These are phyloP conservation scores for Penicillium sp. DNA, from an alignment of 2,329 filamentous ascomycete genomes.

Conservation along the genomic window DNA sequence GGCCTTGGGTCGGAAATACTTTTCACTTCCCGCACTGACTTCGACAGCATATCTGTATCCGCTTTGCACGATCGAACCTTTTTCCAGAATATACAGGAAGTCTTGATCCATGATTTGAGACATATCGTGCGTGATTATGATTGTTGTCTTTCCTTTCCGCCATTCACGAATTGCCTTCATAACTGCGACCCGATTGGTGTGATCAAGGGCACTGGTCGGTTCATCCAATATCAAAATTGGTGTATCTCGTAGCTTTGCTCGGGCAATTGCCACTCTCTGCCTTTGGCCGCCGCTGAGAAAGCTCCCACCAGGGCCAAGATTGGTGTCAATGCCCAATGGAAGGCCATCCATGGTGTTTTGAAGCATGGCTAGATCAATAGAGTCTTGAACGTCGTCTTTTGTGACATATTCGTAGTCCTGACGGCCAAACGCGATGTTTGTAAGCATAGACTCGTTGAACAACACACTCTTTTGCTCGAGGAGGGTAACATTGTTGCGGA, in stretches of 20 bases:
- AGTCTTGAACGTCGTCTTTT: constrained; percentile 58
- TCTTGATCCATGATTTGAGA: constrained; percentile 72
- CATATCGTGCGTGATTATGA: constrained; percentile 90
- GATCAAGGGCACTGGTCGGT: constrained; percentile 81
- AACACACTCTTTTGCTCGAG: constrained; percentile 80
- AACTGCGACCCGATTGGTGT: constrained; percentile 65
- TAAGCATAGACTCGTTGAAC: constrained; percentile 77
- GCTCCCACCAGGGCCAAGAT: constrained; percentile 68
- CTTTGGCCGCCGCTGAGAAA: constrained; percentile 81
- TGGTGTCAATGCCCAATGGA: constrained; percentile 70
- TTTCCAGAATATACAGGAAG: constrained; percentile 77
- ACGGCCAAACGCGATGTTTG: constrained; percentile 76
- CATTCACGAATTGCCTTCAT: constrained; percentile 76
- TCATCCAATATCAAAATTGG: constrained; percentile 86
- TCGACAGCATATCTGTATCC: constrained; percentile 63
- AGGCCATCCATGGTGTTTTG: constrained; percentile 67
- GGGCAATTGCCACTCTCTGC: constrained; percentile 77
- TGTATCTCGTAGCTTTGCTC: constrained; percentile 74
- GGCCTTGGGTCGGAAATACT: constrained; percentile 17
- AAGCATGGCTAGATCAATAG: constrained; percentile 69
- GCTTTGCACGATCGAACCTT: constrained; percentile 66
- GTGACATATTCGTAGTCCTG: constrained; percentile 51
- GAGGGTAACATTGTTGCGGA: constrained; percentile 74
- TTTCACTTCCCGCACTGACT: constrained; percentile 30
- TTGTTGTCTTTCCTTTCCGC: constrained; percentile 80